Conservation (phyloP, 2,329 filamentous ascomycete species). For the Nemania sp. region DNA sequence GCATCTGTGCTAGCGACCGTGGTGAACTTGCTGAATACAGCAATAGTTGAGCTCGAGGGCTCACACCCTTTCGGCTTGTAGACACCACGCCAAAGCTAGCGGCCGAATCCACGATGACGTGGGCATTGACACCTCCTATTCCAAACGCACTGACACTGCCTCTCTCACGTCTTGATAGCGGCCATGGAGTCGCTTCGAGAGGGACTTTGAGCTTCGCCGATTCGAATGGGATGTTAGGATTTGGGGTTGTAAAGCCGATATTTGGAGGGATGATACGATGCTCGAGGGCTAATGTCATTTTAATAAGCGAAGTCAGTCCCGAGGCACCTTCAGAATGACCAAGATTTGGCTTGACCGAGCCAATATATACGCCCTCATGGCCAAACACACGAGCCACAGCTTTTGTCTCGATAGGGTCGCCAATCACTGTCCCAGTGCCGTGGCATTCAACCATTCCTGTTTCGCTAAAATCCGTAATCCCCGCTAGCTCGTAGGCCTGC, state of each 20-base stretch:
- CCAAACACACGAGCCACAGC: conserved; percentile 41
- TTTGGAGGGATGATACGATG: conserved; percentile 54
- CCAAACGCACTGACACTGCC: conserved; percentile 53
- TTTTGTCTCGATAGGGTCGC: conserved; percentile 46
- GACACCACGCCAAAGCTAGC: not conserved
- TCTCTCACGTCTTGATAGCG: conserved; percentile 40
- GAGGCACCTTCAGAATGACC: conserved; percentile 60
- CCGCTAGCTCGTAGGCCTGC: conserved; percentile 9
- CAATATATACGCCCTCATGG: conserved; percentile 32
- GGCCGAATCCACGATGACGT: conserved; percentile 44
- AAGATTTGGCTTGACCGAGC: conserved; percentile 47
- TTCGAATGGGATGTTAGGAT: conserved; percentile 48
- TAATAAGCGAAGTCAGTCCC: conserved; percentile 58
- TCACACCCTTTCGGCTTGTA: no score
- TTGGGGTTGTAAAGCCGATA: conserved; percentile 51
- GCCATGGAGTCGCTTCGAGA: conserved; percentile 49
- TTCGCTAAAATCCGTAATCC: conserved; percentile 44
- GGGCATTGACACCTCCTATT: conserved; percentile 54
- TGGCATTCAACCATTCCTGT: conserved; percentile 46
- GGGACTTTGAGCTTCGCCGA: conserved; percentile 49
- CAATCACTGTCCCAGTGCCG: conserved; percentile 45
- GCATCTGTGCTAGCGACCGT: conserved; percentile 23
- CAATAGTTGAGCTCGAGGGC: conserved; percentile 18
- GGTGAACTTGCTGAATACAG: conserved; percentile 35
- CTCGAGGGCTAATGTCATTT: conserved; percentile 57